Percentiles rank a stretch among this genome's conserved stretches.
phyloP scores from a whole-genome alignment of 2,329 filamentous ascomycete species.

The Moelleriella libera region DNA sequence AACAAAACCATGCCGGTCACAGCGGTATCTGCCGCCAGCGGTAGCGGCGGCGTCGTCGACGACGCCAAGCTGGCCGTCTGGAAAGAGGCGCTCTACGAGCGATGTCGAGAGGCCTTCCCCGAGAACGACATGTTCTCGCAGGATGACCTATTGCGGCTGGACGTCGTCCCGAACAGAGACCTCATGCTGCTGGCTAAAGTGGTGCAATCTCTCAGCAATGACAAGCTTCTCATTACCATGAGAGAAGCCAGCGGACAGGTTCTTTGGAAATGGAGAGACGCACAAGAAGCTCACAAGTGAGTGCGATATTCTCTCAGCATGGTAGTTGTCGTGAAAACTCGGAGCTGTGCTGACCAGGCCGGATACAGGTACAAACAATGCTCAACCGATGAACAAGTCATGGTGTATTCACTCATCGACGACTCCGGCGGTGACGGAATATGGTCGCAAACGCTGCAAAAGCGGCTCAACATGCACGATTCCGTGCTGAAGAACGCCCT shows the following conservation, averaged over 20 bases:
- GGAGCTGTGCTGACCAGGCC: not conserved
- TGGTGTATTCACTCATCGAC: conserved; percentile 85
- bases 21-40: conserved; percentile 10
- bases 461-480: conserved; percentile 69
- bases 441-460: conserved; percentile 79
- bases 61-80: conserved; percentile 32
- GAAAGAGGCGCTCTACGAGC: conserved; percentile 43
- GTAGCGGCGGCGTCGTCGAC: conserved; percentile 18
- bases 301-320: conserved; percentile 5
- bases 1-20: conserved; percentile 13
- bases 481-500: conserved; percentile 67
- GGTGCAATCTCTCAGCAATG: conserved; percentile 42
- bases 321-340: too few relatives aligned
- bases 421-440: conserved; percentile 72
- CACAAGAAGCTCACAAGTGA: conserved; percentile 49
- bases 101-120: conserved; percentile 34
- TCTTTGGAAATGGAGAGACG: conserved; percentile 42
- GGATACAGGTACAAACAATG: conserved; percentile 39
- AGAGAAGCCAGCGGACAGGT: conserved; percentile 24
- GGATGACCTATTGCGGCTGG: conserved; percentile 40
- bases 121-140: conserved; percentile 40
- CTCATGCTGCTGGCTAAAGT: conserved; percentile 38
- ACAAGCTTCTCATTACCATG: conserved; percentile 41
- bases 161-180: conserved; percentile 42
- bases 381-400: conserved; percentile 57